Evolutionary conservation across 768 basidiomycete species (phyloP).

Genomic region (Boletus tylopilopsis): DNA sequence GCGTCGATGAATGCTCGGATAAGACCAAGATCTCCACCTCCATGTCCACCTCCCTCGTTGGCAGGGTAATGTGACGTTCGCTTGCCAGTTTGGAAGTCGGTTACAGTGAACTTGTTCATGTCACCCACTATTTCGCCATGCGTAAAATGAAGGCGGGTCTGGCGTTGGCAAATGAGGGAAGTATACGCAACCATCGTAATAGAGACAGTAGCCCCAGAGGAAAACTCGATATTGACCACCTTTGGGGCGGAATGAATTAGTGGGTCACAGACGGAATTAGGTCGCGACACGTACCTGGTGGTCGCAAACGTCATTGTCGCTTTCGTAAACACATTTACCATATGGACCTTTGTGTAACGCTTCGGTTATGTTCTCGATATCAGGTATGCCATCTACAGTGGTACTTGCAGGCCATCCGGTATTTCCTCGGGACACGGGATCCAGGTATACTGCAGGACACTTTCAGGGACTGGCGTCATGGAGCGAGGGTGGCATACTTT

Average conservation of each 20-base stretch:
- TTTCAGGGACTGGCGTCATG: not conserved
- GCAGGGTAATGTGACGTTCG: slow-evolving; percentile 45
- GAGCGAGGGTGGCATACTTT: slow-evolving; percentile 43
- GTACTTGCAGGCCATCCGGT: slow-evolving; percentile 60
- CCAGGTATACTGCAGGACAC: slow-evolving; percentile 64
- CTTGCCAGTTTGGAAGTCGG: slow-evolving; percentile 62
- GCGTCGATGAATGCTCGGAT: slow-evolving; percentile 75
- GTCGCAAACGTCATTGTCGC: slow-evolving; percentile 83
- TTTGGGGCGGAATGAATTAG: slow-evolving; percentile 14
- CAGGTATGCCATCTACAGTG: slow-evolving; percentile 77
- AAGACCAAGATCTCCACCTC: slow-evolving; percentile 79
- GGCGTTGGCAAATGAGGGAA: slow-evolving; percentile 74
- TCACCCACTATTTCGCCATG: slow-evolving; percentile 89
- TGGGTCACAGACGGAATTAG: not conserved
- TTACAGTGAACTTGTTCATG: slow-evolving; percentile 71
- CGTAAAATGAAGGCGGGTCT: slow-evolving; percentile 80
- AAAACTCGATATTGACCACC: slow-evolving; percentile 87
- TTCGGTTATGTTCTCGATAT: slow-evolving; percentile 79
- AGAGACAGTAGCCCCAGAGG: slow-evolving; percentile 73
- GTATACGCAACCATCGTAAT: slow-evolving; percentile 91
- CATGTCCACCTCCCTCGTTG: slow-evolving; percentile 69
- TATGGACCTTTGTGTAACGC: slow-evolving; percentile 72
- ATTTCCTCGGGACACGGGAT: slow-evolving; percentile 52
- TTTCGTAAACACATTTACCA: slow-evolving; percentile 82
- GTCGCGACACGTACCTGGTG: slow-evolving; percentile 50